Conservation (phyloP, 2,329 filamentous ascomycete species). For the Venturia oleaginea region DNA sequence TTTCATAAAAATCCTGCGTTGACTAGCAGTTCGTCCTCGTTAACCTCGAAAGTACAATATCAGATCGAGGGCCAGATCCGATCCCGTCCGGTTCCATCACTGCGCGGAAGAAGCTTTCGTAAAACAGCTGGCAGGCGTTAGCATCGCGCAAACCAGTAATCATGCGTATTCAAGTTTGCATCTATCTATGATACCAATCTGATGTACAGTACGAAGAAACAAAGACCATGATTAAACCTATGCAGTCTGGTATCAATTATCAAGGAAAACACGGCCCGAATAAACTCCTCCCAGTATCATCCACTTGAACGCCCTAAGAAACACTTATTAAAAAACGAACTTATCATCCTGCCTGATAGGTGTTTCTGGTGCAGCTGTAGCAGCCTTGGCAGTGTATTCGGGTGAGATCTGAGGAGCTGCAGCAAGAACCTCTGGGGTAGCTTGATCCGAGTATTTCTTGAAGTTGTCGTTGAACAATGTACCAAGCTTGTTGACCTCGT, state of each 20-base stretch:
- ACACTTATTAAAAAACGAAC: background rate
- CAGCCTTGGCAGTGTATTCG: background rate
- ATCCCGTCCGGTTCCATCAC: no score
- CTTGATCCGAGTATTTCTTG: constrained; percentile 83
- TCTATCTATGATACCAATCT: background rate
- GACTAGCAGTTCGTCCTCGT: no score
- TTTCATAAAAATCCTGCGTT: no score
- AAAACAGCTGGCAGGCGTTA: no score
- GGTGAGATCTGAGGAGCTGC: constrained; percentile 28
- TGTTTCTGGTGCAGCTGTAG: background rate
- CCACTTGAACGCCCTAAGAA: background rate
- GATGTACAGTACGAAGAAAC: background rate
- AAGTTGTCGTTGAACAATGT: constrained; percentile 94
- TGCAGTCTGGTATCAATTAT: background rate
- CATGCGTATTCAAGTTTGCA: no score
- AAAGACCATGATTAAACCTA: background rate
- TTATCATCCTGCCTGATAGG: background rate
- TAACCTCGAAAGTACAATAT: no score
- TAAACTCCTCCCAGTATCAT: background rate
- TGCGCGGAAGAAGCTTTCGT: no score
- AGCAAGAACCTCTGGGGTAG: constrained; percentile 40
- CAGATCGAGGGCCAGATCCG: no score
- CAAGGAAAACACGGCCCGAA: constrained; percentile 3
- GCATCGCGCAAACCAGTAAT: no score
- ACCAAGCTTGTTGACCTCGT: constrained; percentile 84